Base-by-base conservation (phyloP, 164 flowering plant genomes). In the Santalum album region DNA sequence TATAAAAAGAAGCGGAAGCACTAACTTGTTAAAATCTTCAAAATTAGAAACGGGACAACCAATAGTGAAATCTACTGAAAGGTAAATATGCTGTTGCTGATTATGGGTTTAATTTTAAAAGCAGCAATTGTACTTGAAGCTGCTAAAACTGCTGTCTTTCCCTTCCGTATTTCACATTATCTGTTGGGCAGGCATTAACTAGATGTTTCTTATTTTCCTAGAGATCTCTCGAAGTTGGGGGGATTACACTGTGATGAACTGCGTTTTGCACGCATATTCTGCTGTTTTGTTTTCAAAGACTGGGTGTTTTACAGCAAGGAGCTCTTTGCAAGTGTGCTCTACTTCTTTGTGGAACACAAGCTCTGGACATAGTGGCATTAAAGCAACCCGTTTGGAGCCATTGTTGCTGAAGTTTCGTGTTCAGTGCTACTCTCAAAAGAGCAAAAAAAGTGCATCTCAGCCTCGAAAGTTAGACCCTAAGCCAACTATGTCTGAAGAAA, bases 401-500 rank as follows among this genome's bases (percentile, higher is more conserved):
- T 9, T 55, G 48, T 65, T 69, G 51, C 46, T 70, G 17, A 70
- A 77, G 27, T 65, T 77, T 71, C 65, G 53, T 42, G 66, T 63
- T 44, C 78, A 65, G 49, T 70, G 74, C 57, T 87, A 74, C 59
- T 63, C 85, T 24, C 54, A 57, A 15, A 64, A 51, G 60, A 19
- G 54, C 17, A 67, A 67, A 25, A 45, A 56, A 29, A 48, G 53
- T 14, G 58, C 53, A 18, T 22, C 70, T 21, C 55, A 49, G 23
- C 47, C 68, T 15, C 48, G 46, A 24, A 70, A 77, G 51, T 32
- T 32, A 19, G 69, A 69, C 1, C 25, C 74, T 18, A 68, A 58
- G 58, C 58, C 67, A 14, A 49, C 67, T 9, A 48, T 50, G 15
- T 67, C 81, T n/a, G 87, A 79, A 15, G 87, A 79, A 53, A 80